Evolutionary conservation across 345 rosid species (phyloP), one percentile per base, ranked within the genome.

Genomic region (Excoecaria cochinchinensis): DNA sequence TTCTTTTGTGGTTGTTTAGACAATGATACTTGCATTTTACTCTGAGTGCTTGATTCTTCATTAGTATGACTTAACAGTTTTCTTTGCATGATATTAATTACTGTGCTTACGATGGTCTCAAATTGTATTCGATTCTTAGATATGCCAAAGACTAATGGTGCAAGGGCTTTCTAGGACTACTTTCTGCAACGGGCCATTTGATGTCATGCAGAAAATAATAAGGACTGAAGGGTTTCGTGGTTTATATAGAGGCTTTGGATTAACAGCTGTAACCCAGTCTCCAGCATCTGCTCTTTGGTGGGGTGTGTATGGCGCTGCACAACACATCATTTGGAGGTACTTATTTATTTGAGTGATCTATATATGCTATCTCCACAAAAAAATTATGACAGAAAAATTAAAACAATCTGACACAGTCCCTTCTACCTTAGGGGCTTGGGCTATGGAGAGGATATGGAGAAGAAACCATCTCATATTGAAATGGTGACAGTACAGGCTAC

Each of bases 231-330:
- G 90, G 40, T 19, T 90, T 5, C 82, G 91, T 48, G 95, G 91
- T 38, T 19, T 90, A 75, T 90, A 85, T 65, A 81, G 95, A 79
- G 95, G 92, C 46, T 89, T 90, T 70, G 90, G 92, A 22, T 81
- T 88, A 53, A 85, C 90, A 1, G 85, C 77, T 56, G 57, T 88
- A 22, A 86, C 86, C 11, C 87, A 83, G 68, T 82, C 91, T 53
- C 90, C 90, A 3, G 89, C 88, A 59, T 82, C 85, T 73, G 94
- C 92, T 25, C 86, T 88, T 67, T 90, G 94, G 94, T 90, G 92
- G 92, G 92, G 87, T 17, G 79, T 77, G 51, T 90, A 88, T 64
- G 90, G 89, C 72, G 73, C 88, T 57, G 85, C 90, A 63, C 89
- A 90, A 71, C 89, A 79, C 73, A 40, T 86, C 13, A 81, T 90